A percentile compares a stretch with the other conserved stretches of the same genome.
These are phyloP conservation scores for Exophiala calicioides DNA, from an alignment of 2,329 filamentous ascomycete species.

Conservation along the genomic window DNA sequence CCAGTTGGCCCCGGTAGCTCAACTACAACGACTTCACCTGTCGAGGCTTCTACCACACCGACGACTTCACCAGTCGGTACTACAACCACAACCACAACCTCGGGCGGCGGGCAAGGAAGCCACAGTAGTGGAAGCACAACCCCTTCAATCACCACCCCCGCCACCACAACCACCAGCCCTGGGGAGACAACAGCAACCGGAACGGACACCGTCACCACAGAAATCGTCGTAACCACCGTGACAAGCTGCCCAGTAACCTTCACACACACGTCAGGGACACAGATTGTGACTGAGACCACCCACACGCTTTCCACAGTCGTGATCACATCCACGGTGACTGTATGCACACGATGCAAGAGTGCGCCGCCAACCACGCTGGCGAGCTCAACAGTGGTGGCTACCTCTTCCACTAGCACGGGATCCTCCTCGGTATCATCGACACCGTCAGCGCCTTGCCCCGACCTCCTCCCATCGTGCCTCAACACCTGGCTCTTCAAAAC, in stretches of 20 bases:
- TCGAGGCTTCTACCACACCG: too few relatives aligned
- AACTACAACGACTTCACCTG: too few relatives aligned
- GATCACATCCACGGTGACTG: conserved; percentile 16
- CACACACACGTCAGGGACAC: conserved; percentile 19
- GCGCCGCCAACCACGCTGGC: conserved; percentile 7
- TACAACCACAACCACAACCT: conserved; percentile 30
- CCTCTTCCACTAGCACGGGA: conserved; percentile 31
- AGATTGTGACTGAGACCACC: conserved; percentile 12
- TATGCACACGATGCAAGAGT: conserved; percentile 14
- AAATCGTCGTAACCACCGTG: conserved; percentile 13
- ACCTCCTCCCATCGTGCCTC: conserved; percentile 80
- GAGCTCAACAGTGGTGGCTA: conserved; percentile 22
- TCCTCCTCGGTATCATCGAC: conserved; percentile 4
- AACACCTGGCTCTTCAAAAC: conserved; percentile 79
- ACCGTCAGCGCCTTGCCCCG: conserved; percentile 53
- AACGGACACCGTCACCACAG: conserved; percentile 16
- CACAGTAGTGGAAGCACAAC: neutral
- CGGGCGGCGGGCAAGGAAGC: too few relatives aligned
- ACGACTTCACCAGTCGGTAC: too few relatives aligned
- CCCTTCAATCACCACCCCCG: neutral
- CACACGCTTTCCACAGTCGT: conserved; percentile 14
- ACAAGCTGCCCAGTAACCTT: conserved; percentile 18
- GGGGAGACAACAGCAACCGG: conserved; percentile 3
- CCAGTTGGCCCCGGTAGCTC: too few relatives aligned
- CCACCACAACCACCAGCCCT: conserved; percentile 2